Evolutionary conservation across 345 rosid genomes (phyloP), one percentile per base, ranked within the genome.

Genomic region (Eucalyptus sideroxylon): DNA sequence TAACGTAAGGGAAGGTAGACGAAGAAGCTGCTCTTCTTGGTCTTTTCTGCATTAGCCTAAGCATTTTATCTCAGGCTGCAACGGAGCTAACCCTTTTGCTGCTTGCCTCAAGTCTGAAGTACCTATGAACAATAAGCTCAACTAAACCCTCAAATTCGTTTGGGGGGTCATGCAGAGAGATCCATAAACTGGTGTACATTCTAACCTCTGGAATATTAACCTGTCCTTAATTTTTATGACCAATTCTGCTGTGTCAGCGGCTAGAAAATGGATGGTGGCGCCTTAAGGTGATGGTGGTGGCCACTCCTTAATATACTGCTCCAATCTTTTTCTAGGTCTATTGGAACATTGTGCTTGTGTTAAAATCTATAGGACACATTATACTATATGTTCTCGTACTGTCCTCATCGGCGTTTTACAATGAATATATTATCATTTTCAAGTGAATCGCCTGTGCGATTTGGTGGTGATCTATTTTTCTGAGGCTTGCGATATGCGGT

Each of bases 1-100:
- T 91, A 85, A 90, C 94, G 34, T 94, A 92, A 88, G 91, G 89
- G 59, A 72, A 37, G 83, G 9, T 17, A 53, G 83, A 60, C 21
- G 86, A 47, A 83, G 80, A 86, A 81, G 91, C 83, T 86, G 60
- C 89, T 87, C 88, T 89, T 67, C 44, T 89, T 82, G 88, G 62
- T 34, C 51, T 44, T 50, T 88, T 67, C 86, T 88, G 87, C 77
- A 77, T 86, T 23, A 87, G 69, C 91, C 77, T 42, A 80, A 59
- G 86, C 60, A 67, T 88, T 88, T 59, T 87, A 49, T 62, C 82
- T 45, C 8, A 37, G 50, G 34, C 42, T 86, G 83, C 83, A 40
- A 40, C 16, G 47, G 88, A 67, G 62, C 47, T 59, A 59, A 87
- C 31, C 34, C 88, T 67, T 88, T 88, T 67, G 89, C 89, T 88